Percentiles rank a stretch among this genome's conserved stretches.
Conservation (phyloP, 306 rosid species). For the Heteromeles arbutifolia region DNA sequence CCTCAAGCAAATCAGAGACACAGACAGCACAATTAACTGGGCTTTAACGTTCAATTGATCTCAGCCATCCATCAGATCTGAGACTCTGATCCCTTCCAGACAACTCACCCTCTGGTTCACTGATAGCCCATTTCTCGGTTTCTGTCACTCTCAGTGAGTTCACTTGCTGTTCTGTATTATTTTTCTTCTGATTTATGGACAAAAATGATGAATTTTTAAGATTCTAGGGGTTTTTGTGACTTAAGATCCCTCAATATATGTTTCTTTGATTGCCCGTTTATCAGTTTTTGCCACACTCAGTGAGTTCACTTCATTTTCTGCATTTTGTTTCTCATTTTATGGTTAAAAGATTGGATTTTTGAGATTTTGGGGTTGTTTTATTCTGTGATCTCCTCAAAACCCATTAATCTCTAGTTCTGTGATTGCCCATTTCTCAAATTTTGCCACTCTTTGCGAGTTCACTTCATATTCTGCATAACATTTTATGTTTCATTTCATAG, state of each 20-base stretch:
- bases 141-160: not conserved
- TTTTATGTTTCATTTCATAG: too few species aligned
- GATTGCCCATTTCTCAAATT: not conserved
- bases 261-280: not conserved
- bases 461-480: too few species aligned
- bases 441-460: not conserved
- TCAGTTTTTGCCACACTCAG: not conserved
- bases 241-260: not conserved
- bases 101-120: not conserved
- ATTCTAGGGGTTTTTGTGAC: not conserved
- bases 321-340: not conserved
- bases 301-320: not conserved
- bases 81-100: not conserved
- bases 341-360: not conserved
- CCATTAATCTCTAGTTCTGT: not conserved
- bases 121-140: not conserved
- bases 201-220: not conserved
- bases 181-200: not conserved
- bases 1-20: not conserved
- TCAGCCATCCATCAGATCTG: slow-evolving; percentile 17
- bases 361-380: not conserved
- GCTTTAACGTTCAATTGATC: not conserved
- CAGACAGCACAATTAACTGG: slow-evolving; percentile 7
- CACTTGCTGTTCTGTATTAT: not conserved
- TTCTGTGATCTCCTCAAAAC: not conserved